These are phyloP conservation scores for Atalantia buxifolia DNA, from an alignment of 345 rosid genomes.

Conservation along the genomic window DNA sequence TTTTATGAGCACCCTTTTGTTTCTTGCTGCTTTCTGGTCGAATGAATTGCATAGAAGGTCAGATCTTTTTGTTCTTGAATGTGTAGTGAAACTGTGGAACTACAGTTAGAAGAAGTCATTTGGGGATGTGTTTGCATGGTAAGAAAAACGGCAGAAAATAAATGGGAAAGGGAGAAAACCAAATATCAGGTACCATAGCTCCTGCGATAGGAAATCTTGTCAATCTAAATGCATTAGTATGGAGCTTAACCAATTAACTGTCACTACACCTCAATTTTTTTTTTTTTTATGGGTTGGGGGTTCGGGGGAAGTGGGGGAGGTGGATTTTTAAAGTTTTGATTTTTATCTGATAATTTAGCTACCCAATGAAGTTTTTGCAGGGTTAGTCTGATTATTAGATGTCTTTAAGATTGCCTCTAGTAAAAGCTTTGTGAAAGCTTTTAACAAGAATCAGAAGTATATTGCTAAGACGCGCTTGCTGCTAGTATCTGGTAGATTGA, in stretches of 20 bases:
- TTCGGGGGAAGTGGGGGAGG: not conserved
- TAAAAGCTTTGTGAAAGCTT: not conserved
- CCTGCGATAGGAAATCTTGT: too few relatives aligned
- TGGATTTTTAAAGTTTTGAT: not conserved
- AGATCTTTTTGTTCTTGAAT: slow-evolving; percentile 8
- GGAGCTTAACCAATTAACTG: too few relatives aligned
- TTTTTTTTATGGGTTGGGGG: not conserved
- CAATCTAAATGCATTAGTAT: too few relatives aligned
- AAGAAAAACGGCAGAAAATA: not conserved
- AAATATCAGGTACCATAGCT: too few relatives aligned
- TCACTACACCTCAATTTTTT: not conserved
- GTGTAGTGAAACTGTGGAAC: not conserved
- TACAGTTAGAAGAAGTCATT: not conserved
- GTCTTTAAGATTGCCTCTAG: not conserved
- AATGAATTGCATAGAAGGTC: not conserved
- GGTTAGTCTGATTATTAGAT: not conserved
- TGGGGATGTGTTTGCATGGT: slow-evolving; percentile 15
- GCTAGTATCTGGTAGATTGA: not conserved
- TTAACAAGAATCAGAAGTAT: not conserved
- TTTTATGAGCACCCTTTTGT: not conserved
- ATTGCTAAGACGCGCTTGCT: not conserved
- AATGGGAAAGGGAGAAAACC: too few relatives aligned
- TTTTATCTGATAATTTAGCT: not conserved
- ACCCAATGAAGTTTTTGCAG: slow-evolving; percentile 2
- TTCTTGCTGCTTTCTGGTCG: not conserved